Percentiles rank a stretch among this genome's conserved stretches.
phyloP scores from a whole-genome alignment of 1,139 yeast genomes.

The Yamadazyma dushanensis region DNA sequence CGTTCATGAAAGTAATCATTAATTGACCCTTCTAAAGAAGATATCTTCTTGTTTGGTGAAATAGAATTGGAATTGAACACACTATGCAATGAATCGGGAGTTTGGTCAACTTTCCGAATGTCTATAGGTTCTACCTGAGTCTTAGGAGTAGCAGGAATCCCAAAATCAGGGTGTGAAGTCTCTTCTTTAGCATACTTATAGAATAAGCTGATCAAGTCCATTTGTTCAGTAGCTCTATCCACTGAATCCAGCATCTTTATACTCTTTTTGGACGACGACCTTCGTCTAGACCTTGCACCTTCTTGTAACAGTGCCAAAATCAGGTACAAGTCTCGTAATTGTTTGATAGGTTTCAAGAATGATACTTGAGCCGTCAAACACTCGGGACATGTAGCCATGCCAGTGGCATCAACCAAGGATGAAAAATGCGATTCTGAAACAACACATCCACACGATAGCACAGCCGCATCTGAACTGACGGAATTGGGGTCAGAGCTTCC shows the following conservation, averaged over 20 bases:
- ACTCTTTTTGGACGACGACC: slow-evolving; percentile 27
- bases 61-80: slow-evolving; percentile 13
- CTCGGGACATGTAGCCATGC: slow-evolving; percentile 43
- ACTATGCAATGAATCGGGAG: slow-evolving; percentile 1
- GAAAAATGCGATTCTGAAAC: slow-evolving; percentile 51
- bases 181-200: slow-evolving; percentile 47
- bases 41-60: slow-evolving; percentile 16
- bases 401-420: slow-evolving; percentile 20
- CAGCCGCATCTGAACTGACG: slow-evolving; percentile 49
- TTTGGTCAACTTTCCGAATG: neutral
- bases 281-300: slow-evolving; percentile 15
- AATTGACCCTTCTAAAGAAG: slow-evolving; percentile 6
- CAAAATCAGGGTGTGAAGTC: slow-evolving; percentile 11
- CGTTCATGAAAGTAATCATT: slow-evolving; percentile 3
- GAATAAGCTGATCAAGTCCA: slow-evolving; percentile 40
- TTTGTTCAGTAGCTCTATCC: slow-evolving; percentile 22
- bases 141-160: slow-evolving; percentile 4
- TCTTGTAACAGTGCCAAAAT: slow-evolving; percentile 21
- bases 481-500: slow-evolving; percentile 21
- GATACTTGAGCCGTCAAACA: slow-evolving; percentile 36
- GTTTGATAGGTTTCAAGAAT: slow-evolving; percentile 48
- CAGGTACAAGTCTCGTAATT: slow-evolving; percentile 51
- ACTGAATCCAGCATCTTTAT: slow-evolving; percentile 18
- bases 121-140: slow-evolving; percentile 4
- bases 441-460: slow-evolving; percentile 71